A percentile compares a stretch with the other conserved stretches of the same genome.
phyloP scores from a whole-genome alignment of 768 basidiomycete genomes.

The Tylopilus balloui region DNA sequence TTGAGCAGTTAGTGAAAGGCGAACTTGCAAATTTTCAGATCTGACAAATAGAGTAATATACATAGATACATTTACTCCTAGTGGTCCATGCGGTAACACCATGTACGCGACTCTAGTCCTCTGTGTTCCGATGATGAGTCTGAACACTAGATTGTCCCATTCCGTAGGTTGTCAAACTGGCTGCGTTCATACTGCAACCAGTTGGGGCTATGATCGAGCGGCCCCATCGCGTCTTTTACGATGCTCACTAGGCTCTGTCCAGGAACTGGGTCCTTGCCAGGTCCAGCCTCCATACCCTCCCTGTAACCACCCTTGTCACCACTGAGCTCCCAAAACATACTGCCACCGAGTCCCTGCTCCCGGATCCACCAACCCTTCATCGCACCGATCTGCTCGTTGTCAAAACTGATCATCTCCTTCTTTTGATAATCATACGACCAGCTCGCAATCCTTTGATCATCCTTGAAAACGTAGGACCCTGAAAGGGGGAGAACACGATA shows the following conservation, averaged over 20 bases:
- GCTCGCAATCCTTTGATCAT: slow-evolving; percentile 66
- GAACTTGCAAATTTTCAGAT: neutral
- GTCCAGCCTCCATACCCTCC: slow-evolving; percentile 70
- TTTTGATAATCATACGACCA: slow-evolving; percentile 77
- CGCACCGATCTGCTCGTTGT: slow-evolving; percentile 60
- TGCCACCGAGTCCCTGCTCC: slow-evolving; percentile 74
- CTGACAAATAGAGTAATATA: slow-evolving; percentile 7
- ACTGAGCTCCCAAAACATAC: slow-evolving; percentile 93
- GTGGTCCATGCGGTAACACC: neutral
- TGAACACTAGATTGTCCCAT: slow-evolving; percentile 47
- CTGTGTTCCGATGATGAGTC: neutral
- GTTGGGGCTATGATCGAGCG: slow-evolving; percentile 66
- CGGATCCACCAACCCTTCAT: slow-evolving; percentile 82
- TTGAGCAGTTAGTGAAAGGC: neutral
- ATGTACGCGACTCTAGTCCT: slow-evolving; percentile 2
- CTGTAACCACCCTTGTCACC: slow-evolving; percentile 73
- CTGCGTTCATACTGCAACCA: slow-evolving; percentile 78
- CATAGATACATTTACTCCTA: neutral
- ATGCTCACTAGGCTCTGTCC: slow-evolving; percentile 68
- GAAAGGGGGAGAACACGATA: slow-evolving; percentile 85
- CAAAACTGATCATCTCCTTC: slow-evolving; percentile 81
- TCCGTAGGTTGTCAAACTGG: slow-evolving; percentile 75
- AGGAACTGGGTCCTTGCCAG: slow-evolving; percentile 68
- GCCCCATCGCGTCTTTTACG: slow-evolving; percentile 76
- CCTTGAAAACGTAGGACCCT: slow-evolving; percentile 59